phyloP scores from a whole-genome alignment of 192 early-diverging fungal genomes.

The Haplosporangium gracile region DNA sequence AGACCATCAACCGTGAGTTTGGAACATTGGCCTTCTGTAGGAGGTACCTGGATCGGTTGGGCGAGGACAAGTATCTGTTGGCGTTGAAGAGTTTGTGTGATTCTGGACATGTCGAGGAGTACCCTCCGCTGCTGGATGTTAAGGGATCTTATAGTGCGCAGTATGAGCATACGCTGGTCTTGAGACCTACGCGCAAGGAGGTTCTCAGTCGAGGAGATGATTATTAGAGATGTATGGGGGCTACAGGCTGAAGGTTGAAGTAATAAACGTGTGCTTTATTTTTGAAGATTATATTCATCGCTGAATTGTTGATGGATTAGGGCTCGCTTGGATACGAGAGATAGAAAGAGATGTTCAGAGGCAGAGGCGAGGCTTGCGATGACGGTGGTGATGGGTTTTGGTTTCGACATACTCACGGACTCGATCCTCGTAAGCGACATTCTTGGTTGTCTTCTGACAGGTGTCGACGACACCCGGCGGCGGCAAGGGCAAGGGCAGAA shows the following conservation, averaged over 20 bases:
- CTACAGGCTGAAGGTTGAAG: neutral
- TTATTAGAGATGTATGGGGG: conserved; percentile 8
- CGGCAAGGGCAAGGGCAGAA: no score
- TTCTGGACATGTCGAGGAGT: conserved; percentile 79
- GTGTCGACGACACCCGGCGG: neutral
- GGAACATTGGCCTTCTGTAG: conserved; percentile 96
- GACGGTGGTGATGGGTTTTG: neutral
- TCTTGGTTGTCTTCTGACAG: neutral
- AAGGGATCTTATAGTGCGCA: conserved; percentile 95
- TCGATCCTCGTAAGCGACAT: neutral
- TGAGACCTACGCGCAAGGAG: conserved; percentile 92
- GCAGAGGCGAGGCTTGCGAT: neutral
- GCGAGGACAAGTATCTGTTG: conserved; percentile 90
- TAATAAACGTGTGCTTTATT: neutral
- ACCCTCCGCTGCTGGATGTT: conserved; percentile 90
- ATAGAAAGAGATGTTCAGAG: neutral
- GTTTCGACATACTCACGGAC: neutral
- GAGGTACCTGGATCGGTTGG: conserved; percentile 93
- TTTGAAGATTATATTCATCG: no score
- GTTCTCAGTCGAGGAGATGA: conserved; percentile 62
- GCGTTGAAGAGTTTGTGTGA: conserved; percentile 90
- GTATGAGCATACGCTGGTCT: conserved; percentile 94
- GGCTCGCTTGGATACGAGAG: neutral
- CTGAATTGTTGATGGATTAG: neutral
- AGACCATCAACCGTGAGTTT: conserved; percentile 90